Conservation (phyloP, 805 yeast species). For the Saccharomycopsis fodiens region DNA sequence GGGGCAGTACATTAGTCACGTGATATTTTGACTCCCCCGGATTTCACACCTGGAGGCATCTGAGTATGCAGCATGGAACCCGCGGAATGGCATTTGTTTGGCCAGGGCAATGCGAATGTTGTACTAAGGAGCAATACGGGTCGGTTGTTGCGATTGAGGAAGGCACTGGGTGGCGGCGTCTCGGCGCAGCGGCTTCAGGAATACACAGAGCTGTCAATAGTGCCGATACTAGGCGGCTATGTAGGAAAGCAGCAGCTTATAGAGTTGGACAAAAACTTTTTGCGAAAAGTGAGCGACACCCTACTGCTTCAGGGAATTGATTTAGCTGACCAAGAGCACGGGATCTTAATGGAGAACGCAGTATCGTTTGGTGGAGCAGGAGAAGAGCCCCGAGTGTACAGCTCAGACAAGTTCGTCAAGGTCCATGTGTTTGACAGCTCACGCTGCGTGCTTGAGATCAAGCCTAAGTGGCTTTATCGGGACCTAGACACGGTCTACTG, state of each 20-base stretch:
- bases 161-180: slow-evolving; percentile 21
- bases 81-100: slow-evolving; percentile 33
- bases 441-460: slow-evolving; percentile 36
- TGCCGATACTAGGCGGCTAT: slow-evolving; percentile 14
- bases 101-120: slow-evolving; percentile 43
- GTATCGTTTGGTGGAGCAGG: background rate
- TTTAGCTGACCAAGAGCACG: slow-evolving; percentile 32
- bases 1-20: too few relatives aligned
- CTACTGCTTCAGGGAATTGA: too few relatives aligned
- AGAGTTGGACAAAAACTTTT: slow-evolving; percentile 12
- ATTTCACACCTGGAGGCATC: too few relatives aligned
- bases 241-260: slow-evolving; percentile 5
- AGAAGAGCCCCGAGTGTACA: background rate
- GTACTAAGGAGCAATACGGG: slow-evolving; percentile 30
- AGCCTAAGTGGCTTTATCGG: slow-evolving; percentile 53
- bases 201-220: slow-evolving; percentile 30
- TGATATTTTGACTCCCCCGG: too few relatives aligned
- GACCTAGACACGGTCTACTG: slow-evolving; percentile 37
- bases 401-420: background rate
- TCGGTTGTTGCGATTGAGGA: slow-evolving; percentile 28
- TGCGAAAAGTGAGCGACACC: slow-evolving; percentile 21
- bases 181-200: slow-evolving; percentile 30
- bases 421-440: slow-evolving; percentile 14
- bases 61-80: background rate
- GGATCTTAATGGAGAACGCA: slow-evolving; percentile 32